Evolutionary conservation across 2,329 filamentous ascomycete genomes (phyloP).

Genomic region (Colletotrichum sp.): DNA sequence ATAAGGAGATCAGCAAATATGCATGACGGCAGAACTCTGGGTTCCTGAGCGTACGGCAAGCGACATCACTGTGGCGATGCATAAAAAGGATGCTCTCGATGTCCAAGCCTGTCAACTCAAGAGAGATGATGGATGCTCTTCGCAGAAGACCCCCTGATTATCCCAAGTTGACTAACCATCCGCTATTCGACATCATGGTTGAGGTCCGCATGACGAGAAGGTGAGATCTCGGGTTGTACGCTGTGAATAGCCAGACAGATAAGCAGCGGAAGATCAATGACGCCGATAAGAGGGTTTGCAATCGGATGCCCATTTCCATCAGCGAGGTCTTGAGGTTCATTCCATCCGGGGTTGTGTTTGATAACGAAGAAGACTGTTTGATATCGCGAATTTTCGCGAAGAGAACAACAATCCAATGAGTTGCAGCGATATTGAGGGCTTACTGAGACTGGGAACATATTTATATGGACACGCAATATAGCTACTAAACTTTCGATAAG

Average conservation of each 20-base stretch:
- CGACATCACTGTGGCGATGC: too few relatives aligned
- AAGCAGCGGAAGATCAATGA: neutral
- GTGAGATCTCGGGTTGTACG: neutral
- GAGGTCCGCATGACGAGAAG: neutral
- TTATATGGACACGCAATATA: accelerated
- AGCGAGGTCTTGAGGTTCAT: neutral
- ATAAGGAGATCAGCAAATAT: neutral
- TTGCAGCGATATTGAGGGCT: neutral
- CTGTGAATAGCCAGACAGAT: accelerated
- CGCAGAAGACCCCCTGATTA: neutral
- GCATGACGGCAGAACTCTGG: neutral
- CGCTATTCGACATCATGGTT: neutral
- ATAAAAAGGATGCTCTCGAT: neutral
- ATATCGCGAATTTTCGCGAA: too few relatives aligned
- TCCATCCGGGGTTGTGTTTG: accelerated
- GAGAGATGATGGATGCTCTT: too few relatives aligned
- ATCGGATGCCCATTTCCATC: accelerated
- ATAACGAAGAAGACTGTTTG: neutral
- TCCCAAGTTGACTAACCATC: accelerated
- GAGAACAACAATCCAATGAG: neutral
- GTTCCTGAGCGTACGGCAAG: neutral
- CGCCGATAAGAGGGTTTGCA: neutral
- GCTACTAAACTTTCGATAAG: neutral
- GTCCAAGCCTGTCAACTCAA: too few relatives aligned
- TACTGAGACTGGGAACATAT: accelerated